A percentile compares a stretch with the other conserved stretches of the same genome.
Evolutionary conservation across 2,329 filamentous ascomycete species (phyloP).

Genomic region (Leptodontidium sp.): DNA sequence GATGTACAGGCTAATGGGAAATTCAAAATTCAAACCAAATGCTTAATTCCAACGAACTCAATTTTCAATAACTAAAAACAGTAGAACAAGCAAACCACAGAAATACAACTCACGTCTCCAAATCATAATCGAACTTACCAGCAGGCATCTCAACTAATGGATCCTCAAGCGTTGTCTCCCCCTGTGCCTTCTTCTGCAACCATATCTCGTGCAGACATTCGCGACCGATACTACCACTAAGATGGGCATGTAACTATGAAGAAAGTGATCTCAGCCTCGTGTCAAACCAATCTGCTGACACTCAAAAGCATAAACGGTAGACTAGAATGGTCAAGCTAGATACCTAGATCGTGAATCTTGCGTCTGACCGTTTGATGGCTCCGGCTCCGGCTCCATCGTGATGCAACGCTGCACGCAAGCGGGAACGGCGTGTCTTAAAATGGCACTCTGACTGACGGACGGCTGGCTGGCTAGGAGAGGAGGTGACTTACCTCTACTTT

Average conservation of each 20-base stretch:
- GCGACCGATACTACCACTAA: conserved; percentile 80
- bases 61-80: neutral
- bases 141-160: conserved; percentile 73
- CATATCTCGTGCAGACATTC: conserved; percentile 79
- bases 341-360: neutral
- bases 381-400: neutral
- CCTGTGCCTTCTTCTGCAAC: conserved; percentile 61
- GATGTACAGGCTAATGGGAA: neutral
- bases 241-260: conserved; percentile 77
- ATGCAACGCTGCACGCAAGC: conserved; percentile 22
- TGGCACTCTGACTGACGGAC: conserved; percentile 6
- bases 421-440: conserved; percentile 28
- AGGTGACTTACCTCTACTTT: conserved; percentile 59
- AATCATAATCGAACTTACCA: conserved; percentile 75
- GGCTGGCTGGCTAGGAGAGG: neutral
- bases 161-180: conserved; percentile 67
- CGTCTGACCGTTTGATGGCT: conserved; percentile 6
- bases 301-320: neutral
- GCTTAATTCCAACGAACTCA: neutral
- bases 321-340: neutral
- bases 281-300: neutral
- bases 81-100: conserved; percentile 21
- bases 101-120: conserved; percentile 65
- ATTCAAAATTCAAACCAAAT: neutral
- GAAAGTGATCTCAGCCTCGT: conserved; percentile 35